Base-by-base conservation (phyloP, 208 protist genomes). In the Trypanosoma lewisi region DNA sequence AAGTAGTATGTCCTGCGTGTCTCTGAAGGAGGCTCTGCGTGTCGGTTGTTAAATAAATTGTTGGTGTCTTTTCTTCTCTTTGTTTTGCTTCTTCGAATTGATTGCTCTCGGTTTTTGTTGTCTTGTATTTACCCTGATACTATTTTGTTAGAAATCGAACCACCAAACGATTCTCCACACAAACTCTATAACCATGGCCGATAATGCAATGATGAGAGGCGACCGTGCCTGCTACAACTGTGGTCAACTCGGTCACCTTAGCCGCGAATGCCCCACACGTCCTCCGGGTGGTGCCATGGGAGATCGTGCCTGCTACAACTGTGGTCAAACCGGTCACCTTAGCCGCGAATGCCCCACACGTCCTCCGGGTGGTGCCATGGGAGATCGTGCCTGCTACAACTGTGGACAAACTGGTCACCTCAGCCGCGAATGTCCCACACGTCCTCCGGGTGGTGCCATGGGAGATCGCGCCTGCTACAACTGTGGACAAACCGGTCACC, bases 221-320 rank as follows among this genome's bases (percentile, higher is more conserved):
- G 49, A 12, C 28, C 45, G 68, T 50, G 31, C 57, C 23, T 96
- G 90, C 83, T 78, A 80, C 68, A 71, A 74, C 44, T 96, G 91
- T 54, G 85, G 87, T 37, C 67, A 95, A 70, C 75, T 87, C 45
- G 91, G 87, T 60, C 91, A 96, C 72, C 80, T 86, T 57, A 75
- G 79, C 47, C 82, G 87, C 60, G 88, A 96, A 49, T 96, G 89
- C 79, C 82, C 89, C 45, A 80, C 85, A 25, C 72, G 73, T 62
- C 73, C 77, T 45, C 53, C 67, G n/a, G n/a, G n/a, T 33, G 62
- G 80, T 36, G 68, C 67, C 47, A 89, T 81, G 49, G 85, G 78
- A 36, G 90, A 85, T 59, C 75, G 78, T 69, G 85, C 51, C 8
- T 95, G 89, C 83, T 91, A 82, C 78, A 93, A 89, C 75, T 96